Evolutionary conservation across 306 rosid species (phyloP), one percentile per base, ranked within the genome.

Genomic region (Lotus japonicus): DNA sequence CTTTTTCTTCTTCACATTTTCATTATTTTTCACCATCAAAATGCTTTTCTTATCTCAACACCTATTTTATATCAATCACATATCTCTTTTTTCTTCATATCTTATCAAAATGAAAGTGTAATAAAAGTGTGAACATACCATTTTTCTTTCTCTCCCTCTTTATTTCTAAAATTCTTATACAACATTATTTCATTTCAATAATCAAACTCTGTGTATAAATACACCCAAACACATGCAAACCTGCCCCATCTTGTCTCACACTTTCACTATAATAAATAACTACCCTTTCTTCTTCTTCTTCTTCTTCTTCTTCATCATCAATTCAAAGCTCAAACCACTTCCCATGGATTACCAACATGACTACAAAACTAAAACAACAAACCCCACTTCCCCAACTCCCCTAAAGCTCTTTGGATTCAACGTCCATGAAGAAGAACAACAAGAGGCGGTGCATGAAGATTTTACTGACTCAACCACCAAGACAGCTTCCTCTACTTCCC

Each of bases 321-420:
- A 26, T 55, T 33, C 71, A 31, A 36, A 35, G 9, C 17, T 58
- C 42, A 26, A 56, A 55, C 17, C 44, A 31, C 8, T 55, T 45
- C 28, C 49, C 56, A 80, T 71, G 83, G 76, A 80, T n/a, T 68
- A 64, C 51, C 82, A 84, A 13, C 54, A 80, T 18, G 85, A 85
- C 41, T 84, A 73, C 85, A 86, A 86, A 13, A 26, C 41, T 23
- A 72, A 87, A 73, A 85, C 55, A 65, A 13, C 79, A 49, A 82
- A 76, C 57, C 66, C 77, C 42, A 74, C 84, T 38, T 53, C 92
- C 63, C 75, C 81, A 59, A 76, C 96, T 1, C 81, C 84, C 57
- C 62, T 94, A 52, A 90, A 94, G 65, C 92, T 94, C 64, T 94
- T 94, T 35, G 99, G 99, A 2, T 85, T 94, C 81, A 82, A 66